Percentiles rank a stretch among this genome's conserved stretches.
These are phyloP conservation scores for Arctium lappa DNA, from an alignment of 129 eudicot genomes.

Conservation along the genomic window DNA sequence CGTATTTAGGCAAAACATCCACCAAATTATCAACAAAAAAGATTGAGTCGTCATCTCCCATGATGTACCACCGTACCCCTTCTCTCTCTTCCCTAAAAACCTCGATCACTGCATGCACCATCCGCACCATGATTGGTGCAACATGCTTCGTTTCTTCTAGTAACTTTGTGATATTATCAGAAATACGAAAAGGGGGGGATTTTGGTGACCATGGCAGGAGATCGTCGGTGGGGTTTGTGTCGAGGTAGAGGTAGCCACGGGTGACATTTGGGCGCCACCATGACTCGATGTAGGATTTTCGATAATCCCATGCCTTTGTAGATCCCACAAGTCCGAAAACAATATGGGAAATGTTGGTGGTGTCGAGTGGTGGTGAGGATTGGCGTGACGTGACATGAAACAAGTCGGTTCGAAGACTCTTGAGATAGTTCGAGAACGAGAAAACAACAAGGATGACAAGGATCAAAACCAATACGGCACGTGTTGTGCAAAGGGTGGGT, in stretches of 20 bases:
- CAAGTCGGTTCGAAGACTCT: not conserved
- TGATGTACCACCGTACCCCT: constrained; percentile 43
- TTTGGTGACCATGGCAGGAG: constrained; percentile 48
- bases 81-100: constrained; percentile 36
- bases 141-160: constrained; percentile 27
- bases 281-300: constrained; percentile 42
- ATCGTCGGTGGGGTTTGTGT: constrained; percentile 23
- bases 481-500: not conserved
- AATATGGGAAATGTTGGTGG: constrained; percentile 45
- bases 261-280: constrained; percentile 54
- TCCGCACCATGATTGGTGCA: constrained; percentile 29
- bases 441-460: not conserved
- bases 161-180: constrained; percentile 22
- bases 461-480: not conserved
- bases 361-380: not conserved
- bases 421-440: constrained; percentile 1
- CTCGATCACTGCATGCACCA: constrained; percentile 47
- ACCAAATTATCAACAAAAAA: constrained; percentile 38
- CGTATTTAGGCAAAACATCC: constrained; percentile 40
- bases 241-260: constrained; percentile 42
- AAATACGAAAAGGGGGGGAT: constrained; percentile 42
- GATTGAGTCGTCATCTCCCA: constrained; percentile 55
- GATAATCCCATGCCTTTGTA: constrained; percentile 22
- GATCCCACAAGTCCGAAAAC: constrained; percentile 52
- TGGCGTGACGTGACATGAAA: not conserved